phyloP scores from a whole-genome alignment of 768 basidiomycete genomes.

The Arthromyces matolae region DNA sequence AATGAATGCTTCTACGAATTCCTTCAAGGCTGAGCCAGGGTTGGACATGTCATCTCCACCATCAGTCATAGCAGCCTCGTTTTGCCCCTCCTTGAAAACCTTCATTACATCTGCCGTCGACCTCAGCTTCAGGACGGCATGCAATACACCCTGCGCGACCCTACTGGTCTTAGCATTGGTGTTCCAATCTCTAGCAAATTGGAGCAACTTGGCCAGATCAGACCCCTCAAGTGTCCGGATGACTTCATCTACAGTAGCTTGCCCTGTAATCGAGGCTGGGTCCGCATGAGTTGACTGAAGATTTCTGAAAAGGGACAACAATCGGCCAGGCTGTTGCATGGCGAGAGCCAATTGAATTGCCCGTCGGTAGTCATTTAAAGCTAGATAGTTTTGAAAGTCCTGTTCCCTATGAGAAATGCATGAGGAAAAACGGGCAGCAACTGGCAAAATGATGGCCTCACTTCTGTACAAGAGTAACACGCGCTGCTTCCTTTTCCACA shows the following conservation, averaged over 20 bases:
- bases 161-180: slow-evolving; percentile 84
- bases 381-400: slow-evolving; percentile 88
- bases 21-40: slow-evolving; percentile 46
- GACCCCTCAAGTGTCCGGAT: slow-evolving; percentile 64
- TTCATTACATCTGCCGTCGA: slow-evolving; percentile 68
- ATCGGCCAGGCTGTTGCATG: slow-evolving; percentile 89
- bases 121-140: slow-evolving; percentile 76
- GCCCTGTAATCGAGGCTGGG: slow-evolving; percentile 56
- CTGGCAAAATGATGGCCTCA: slow-evolving; percentile 37
- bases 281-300: slow-evolving; percentile 37
- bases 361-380: slow-evolving; percentile 82
- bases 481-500: slow-evolving; percentile 66
- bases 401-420: slow-evolving; percentile 69
- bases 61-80: slow-evolving; percentile 28
- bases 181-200: slow-evolving; percentile 90
- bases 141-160: slow-evolving; percentile 81
- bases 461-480: slow-evolving; percentile 77
- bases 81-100: slow-evolving; percentile 52
- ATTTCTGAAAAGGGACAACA: slow-evolving; percentile 73
- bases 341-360: slow-evolving; percentile 90
- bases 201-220: slow-evolving; percentile 79
- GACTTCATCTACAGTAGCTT: slow-evolving; percentile 73
- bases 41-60: slow-evolving; percentile 14
- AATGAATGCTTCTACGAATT: slow-evolving; percentile 80
- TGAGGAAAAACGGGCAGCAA: neutral